Evolutionary conservation across 208 protist genomes (phyloP).

Genomic region (Vickermania ingenoplastis): DNA sequence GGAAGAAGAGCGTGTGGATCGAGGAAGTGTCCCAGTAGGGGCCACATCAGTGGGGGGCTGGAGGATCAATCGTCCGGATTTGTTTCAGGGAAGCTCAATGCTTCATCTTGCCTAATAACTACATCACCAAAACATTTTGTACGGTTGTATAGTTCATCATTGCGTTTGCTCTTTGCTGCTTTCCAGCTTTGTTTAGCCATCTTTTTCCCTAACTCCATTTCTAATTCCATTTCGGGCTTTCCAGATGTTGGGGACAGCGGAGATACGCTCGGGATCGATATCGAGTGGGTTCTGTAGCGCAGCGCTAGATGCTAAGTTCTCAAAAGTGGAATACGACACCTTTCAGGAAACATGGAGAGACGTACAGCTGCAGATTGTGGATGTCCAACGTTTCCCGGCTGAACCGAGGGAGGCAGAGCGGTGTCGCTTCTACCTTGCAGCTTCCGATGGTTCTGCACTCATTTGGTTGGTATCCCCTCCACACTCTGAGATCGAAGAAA

Average conservation of each 20-base stretch:
- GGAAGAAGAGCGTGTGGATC: too few relatives aligned
- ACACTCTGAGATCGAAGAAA: conserved; percentile 31
- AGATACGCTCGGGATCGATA: conserved; percentile 9
- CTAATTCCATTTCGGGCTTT: not conserved
- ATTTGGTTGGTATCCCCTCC: conserved; percentile 62
- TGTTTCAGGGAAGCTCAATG: too few relatives aligned
- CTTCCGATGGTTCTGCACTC: conserved; percentile 39
- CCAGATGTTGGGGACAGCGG: not conserved
- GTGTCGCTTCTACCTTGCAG: conserved; percentile 69
- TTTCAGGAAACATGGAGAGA: conserved; percentile 23
- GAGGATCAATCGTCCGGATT: too few relatives aligned
- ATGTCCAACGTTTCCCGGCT: conserved; percentile 64
- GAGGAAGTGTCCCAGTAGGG: too few relatives aligned
- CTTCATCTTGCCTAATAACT: too few relatives aligned
- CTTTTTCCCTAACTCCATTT: not conserved
- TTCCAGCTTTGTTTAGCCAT: not conserved
- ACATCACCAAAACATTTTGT: too few relatives aligned
- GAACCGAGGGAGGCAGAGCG: conserved; percentile 1
- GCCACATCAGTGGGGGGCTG: too few relatives aligned
- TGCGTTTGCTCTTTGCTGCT: conserved; percentile 5
- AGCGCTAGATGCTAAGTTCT: conserved; percentile 17
- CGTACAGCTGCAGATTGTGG: conserved; percentile 61
- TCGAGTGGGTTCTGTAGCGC: conserved; percentile 44
- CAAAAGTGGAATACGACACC: conserved; percentile 6
- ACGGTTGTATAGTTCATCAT: too few relatives aligned